phyloP scores from a whole-genome alignment of 2,329 filamentous ascomycete genomes.

The Diaporthe batatas region DNA sequence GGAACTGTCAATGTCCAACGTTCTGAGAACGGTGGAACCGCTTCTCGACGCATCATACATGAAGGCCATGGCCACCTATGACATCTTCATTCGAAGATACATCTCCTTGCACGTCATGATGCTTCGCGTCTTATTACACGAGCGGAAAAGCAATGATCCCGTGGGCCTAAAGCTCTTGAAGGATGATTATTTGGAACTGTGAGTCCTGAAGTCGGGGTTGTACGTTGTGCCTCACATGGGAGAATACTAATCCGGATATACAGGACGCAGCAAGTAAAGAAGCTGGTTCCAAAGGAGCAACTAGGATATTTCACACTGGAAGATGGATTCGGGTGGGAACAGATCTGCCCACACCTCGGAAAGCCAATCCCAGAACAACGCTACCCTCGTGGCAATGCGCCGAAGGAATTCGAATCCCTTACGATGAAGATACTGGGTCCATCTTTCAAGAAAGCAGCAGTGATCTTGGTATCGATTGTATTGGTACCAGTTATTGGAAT shows the following conservation, averaged over 20 bases:
- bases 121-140: conserved; percentile 38
- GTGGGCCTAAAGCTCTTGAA: neutral
- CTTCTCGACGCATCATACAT: conserved; percentile 29
- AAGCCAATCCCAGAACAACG: conserved; percentile 47
- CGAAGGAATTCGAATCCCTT: conserved; percentile 46
- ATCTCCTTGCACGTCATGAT: conserved; percentile 48
- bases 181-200: conserved; percentile 21
- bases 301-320: conserved; percentile 49
- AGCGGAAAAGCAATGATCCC: conserved; percentile 6
- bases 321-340: conserved; percentile 53
- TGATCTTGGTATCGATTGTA: neutral
- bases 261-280: conserved; percentile 37
- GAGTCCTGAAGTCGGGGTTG: neutral
- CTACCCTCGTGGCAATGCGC: conserved; percentile 50
- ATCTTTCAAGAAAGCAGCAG: conserved; percentile 15
- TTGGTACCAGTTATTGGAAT: neutral
- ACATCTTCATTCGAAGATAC: conserved; percentile 24
- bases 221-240: neutral
- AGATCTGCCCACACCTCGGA: conserved; percentile 52
- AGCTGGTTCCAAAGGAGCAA: conserved; percentile 47
- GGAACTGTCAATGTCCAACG: conserved; percentile 40
- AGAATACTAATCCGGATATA: neutral
- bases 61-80: conserved; percentile 25
- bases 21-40: neutral
- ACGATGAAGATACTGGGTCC: conserved; percentile 24